Evolutionary conservation across 2,329 filamentous ascomycete genomes (phyloP).

Genomic region (Claviceps paspali): DNA sequence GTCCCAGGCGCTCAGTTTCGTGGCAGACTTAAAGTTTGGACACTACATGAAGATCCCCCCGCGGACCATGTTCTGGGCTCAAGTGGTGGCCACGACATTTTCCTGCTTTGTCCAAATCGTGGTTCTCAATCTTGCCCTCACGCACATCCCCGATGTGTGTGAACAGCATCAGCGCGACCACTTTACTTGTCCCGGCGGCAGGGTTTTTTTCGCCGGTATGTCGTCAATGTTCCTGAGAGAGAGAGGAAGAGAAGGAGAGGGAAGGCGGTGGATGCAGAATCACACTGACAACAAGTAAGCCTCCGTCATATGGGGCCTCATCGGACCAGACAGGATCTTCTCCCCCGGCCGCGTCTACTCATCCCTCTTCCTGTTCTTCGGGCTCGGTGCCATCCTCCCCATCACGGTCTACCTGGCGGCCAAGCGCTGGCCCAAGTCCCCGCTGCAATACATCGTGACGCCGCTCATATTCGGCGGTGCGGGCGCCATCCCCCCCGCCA

Average conservation of each 20-base stretch:
- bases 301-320: constrained; percentile 52
- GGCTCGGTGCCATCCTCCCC: constrained; percentile 37
- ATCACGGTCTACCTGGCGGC: constrained; percentile 34
- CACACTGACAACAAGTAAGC: constrained; percentile 19
- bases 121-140: constrained; percentile 46
- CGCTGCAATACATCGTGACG: constrained; percentile 38
- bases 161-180: constrained; percentile 36
- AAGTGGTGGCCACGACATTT: constrained; percentile 50
- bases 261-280: no score
- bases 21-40: constrained; percentile 52
- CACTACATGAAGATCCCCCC: constrained; percentile 62
- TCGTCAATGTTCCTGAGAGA: not conserved
- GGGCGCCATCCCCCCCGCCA: constrained; percentile 46
- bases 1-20: constrained; percentile 48
- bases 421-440: constrained; percentile 34
- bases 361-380: constrained; percentile 44
- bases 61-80: constrained; percentile 49
- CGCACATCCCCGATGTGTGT: constrained; percentile 50
- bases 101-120: constrained; percentile 51
- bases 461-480: constrained; percentile 49
- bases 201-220: constrained; percentile 47
- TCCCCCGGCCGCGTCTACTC: constrained; percentile 47
- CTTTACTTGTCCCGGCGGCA: constrained; percentile 48
- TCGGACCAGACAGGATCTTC: constrained; percentile 49
- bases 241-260: no score